Evolutionary conservation across 2,329 filamentous ascomycete species (phyloP), one percentile per base, ranked within the genome.

Genomic region (Alternaria gaisen): DNA sequence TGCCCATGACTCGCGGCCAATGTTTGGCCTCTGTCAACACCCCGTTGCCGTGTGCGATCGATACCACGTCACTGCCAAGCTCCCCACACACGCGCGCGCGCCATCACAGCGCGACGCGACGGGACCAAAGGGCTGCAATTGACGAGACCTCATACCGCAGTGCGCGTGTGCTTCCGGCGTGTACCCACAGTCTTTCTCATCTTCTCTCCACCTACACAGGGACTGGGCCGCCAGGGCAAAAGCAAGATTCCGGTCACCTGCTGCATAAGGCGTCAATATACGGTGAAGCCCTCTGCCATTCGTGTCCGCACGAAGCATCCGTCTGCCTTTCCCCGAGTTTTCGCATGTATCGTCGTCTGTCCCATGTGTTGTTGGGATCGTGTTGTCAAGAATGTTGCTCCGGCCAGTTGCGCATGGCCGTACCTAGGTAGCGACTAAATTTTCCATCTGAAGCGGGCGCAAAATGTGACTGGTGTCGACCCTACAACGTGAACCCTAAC

Each of bases 11-110:
- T 58, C 58, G 54, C 10, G 28, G 22, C 42, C 20, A 43, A 24
- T 61, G 58, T 61, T 61, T 61, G 74, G 40, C 60, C 72, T 67
- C 63, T 62, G 70, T 75, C 68, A 76, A 76, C 74, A 56, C 55
- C 58, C 66, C 36, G 71, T 74, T 75, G 70, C 68, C 63, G 57
- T 55, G 64, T 52, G 58, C 51, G 58, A 58, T 63, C 48, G 55
- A 58, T 61, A 67, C 62, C 60, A 76, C 73, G 72, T 75, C 72
- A 75, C 68, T 34, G 41, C 47, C 66, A 70, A 67, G 71, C 67
- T 57, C 56, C 63, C 63, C 68, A 63, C 67, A 44, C 26, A 20
- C 58, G 32, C 46, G 46, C 36, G 52, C 60, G 55, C 61, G 65
- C 63, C 62, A 58, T 63, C 60, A 66, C 56, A 60, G 30, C 52